These are phyloP conservation scores for Xanthoparmelia taractica DNA, from an alignment of 495 filamentous ascomycete species.

Conservation along the genomic window DNA sequence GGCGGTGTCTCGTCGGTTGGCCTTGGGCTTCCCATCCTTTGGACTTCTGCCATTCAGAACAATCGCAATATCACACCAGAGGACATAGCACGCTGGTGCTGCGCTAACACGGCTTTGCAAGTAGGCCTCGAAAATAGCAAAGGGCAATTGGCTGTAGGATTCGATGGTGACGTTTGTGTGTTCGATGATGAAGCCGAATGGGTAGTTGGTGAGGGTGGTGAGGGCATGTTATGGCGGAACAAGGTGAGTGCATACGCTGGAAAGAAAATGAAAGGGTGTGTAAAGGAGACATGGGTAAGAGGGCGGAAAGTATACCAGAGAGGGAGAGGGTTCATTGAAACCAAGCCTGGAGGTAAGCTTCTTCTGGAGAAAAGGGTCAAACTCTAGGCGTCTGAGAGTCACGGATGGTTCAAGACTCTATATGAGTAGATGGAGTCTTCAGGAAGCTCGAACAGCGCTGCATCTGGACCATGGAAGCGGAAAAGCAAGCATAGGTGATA, in stretches of 20 bases:
- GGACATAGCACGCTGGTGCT: slow-evolving; percentile 79
- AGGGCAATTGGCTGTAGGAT: slow-evolving; percentile 73
- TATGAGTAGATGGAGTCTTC: neutral
- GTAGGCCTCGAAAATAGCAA: slow-evolving; percentile 80
- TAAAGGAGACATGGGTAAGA: slow-evolving; percentile 84
- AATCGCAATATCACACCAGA: slow-evolving; percentile 37
- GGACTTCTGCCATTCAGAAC: slow-evolving; percentile 55
- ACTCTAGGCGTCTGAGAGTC: neutral
- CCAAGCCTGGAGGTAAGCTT: slow-evolving; percentile 53
- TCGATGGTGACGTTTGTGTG: slow-evolving; percentile 86
- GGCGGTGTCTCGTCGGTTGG: slow-evolving; percentile 93
- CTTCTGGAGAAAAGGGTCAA: slow-evolving; percentile 49
- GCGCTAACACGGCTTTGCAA: slow-evolving; percentile 79
- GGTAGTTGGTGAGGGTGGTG: slow-evolving; percentile 51
- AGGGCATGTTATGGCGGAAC: slow-evolving; percentile 87
- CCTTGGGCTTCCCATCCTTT: slow-evolving; percentile 81
- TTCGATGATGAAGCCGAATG: slow-evolving; percentile 82
- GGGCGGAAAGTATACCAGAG: slow-evolving; percentile 66
- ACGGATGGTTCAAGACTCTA: neutral
- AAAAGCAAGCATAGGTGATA: neutral
- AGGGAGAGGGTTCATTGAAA: slow-evolving; percentile 52
- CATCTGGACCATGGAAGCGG: neutral
- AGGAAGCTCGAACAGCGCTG: neutral
- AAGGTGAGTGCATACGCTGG: slow-evolving; percentile 93
- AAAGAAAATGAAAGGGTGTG: slow-evolving; percentile 66